Base-by-base conservation (phyloP, 2,329 filamentous ascomycete species). In the Penicillium sp. region DNA sequence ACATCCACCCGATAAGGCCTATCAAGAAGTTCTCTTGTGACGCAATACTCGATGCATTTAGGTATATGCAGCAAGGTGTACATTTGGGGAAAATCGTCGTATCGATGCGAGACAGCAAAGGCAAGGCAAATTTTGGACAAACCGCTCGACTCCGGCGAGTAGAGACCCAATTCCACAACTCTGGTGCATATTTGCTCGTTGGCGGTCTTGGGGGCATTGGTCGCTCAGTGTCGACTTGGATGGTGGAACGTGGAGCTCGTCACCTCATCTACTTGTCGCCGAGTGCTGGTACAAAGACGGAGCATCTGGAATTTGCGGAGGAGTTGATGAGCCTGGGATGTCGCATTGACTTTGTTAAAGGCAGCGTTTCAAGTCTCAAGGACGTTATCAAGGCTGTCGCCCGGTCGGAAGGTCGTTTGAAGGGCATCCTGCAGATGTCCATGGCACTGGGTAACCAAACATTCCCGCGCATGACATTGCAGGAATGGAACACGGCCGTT, bases 31-130 rank as follows among this genome's bases (percentile, higher is more conserved):
- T 33, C 39, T 60, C 16, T 68, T 71, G 43, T 0, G 29, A 44
- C 51, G 3, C 72, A 1, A 61, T 77, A 0, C 58, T 67, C 10
- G 68, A 75, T 10, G 77, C 77, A 0, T 78, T 81, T 56, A 64
- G 75, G 0, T 67, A 65, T 31, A 74, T 82, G 72, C 75, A 80
- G 49, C 66, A 64, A 2, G 77, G 76, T 1, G 63, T 67, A 1
- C 77, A 80, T 55, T 74, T 78, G 14, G 79, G 77, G 0, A 80
- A 80, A 50, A 74, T 81, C 13, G 69, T 80, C 3, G 51, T 60
- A 1, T 49, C 52, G 3, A 50, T 58, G n/a, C 46, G 55, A 5
- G 49, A 55, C 36, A 8, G 8, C 3, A 14, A 37, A 14, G 48
- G 46, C 3, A 23, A 50, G 2, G 11, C 39, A 5, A 31, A 3